Base-by-base conservation (phyloP, 2,329 filamentous ascomycete genomes). In the Aspergillus luchuensis region DNA sequence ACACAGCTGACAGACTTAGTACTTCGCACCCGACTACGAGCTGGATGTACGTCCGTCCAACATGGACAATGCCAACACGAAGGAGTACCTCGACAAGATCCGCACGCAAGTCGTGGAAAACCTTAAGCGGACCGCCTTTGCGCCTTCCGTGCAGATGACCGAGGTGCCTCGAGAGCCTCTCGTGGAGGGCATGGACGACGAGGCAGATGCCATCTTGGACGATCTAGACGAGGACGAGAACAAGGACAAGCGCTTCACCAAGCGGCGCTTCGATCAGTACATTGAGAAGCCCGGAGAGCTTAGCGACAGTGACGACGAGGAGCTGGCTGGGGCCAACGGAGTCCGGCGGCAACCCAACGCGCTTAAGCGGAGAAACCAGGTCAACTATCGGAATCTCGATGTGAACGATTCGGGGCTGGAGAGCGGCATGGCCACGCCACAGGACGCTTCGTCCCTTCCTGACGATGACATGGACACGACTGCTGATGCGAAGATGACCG, bases 281-380 rank as follows among this genome's bases (percentile, higher is more conserved):
- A 84, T 92, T 25, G 85, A 88, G 56, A 87, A 91, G 60, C 87
- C 91, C 7, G 91, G 90, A 67, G 94, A 97, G 72, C 86, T 93
- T 47, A 91, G 92, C 61, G 91, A 95, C 47, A 96, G 91, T 65
- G 92, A 96, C 62, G 92, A 97, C 61, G 94, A 98, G 69, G 92
- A 96, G 10, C 86, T 92, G 76, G 74, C 74, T 54, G 76, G 76
- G 15, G 84, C 85, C 39, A 91, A 95, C 66, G 94, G 92, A 15
- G 84, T 92, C 43, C 88, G 85, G 55, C 76, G 77, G 50, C 85
- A 87, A 66, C 80, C 81, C 0, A 78, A 79, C 39, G 71, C 69
- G 17, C 71, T 77, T 54, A 81, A 81, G 65, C 75, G 82, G 63
- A 79, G 84, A 52, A 85, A 88, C 61, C 87, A 89, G 58, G 84